Evolutionary conservation across 148 eudicot genomes (phyloP).

Genomic region (Cornus florida): DNA sequence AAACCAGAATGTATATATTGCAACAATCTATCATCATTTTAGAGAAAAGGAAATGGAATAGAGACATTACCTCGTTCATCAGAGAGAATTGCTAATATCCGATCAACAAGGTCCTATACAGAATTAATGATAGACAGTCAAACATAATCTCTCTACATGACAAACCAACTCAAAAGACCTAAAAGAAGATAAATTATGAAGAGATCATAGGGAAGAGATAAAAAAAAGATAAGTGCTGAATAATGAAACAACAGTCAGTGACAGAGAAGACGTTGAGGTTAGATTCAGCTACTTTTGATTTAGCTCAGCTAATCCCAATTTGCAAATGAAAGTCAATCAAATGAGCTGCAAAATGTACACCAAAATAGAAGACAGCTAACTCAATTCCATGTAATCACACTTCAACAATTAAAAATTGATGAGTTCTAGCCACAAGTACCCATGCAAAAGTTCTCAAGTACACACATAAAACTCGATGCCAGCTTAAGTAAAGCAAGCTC

Average conservation of each 20-base stretch:
- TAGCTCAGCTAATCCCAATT: background rate
- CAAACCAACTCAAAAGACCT: background rate
- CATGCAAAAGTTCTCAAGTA: no score
- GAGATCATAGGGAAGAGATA: background rate
- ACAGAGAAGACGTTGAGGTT: background rate
- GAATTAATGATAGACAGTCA: slow-evolving; percentile 6
- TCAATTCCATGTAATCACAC: background rate
- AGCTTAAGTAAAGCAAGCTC: background rate
- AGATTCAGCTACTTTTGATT: background rate
- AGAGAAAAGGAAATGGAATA: background rate
- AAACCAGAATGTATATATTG: background rate
- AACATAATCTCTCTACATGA: background rate
- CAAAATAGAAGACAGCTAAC: background rate
- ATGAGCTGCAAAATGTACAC: background rate
- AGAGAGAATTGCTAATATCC: slow-evolving; percentile 67
- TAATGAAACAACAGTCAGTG: background rate
- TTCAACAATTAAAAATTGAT: no score
- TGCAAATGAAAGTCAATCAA: background rate
- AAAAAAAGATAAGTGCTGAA: background rate
- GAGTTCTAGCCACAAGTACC: background rate
- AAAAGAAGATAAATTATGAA: background rate
- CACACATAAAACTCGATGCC: background rate
- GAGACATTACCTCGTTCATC: slow-evolving; percentile 68
- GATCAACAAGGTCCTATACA: slow-evolving; percentile 78
- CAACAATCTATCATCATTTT: background rate